Conservation (phyloP, 2,329 filamentous ascomycete genomes). For the Aspergillus japonicus region DNA sequence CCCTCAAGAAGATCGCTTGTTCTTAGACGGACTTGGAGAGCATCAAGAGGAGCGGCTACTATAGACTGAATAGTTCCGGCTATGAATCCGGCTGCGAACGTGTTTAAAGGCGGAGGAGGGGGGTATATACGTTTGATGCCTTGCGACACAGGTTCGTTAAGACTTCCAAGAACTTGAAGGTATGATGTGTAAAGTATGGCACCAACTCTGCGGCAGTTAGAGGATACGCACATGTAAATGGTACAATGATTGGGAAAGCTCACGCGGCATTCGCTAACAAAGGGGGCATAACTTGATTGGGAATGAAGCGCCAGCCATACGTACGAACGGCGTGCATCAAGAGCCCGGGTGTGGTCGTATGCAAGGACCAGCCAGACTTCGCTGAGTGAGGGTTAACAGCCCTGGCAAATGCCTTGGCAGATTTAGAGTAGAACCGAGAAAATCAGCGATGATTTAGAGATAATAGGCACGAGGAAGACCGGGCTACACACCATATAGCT, state of each 20-base stretch:
- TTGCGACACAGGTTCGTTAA: constrained; percentile 59
- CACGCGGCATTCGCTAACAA: constrained; percentile 62
- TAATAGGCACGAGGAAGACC: background rate
- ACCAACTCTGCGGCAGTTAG: constrained; percentile 48
- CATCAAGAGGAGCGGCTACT: constrained; percentile 62
- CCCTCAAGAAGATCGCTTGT: constrained; percentile 59
- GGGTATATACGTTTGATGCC: constrained; percentile 60
- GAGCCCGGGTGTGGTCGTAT: constrained; percentile 61
- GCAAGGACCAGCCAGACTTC: constrained; percentile 56
- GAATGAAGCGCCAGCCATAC: constrained; percentile 65
- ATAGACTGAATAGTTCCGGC: constrained; percentile 62
- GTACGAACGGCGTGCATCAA: constrained; percentile 59
- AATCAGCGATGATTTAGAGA: constrained; percentile 8
- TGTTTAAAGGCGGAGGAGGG: constrained; percentile 53
- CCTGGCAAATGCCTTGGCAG: constrained; percentile 57
- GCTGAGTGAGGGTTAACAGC: constrained; percentile 58
- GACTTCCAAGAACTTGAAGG: constrained; percentile 56
- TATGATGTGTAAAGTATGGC: constrained; percentile 64
- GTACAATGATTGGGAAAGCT: constrained; percentile 15
- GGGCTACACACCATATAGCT: constrained; percentile 52
- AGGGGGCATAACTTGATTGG: constrained; percentile 63
- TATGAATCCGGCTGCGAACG: constrained; percentile 59
- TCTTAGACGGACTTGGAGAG: constrained; percentile 61
- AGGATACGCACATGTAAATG: background rate
- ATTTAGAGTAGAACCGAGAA: constrained; percentile 1